Percentiles rank a stretch among this genome's conserved stretches.
phyloP scores from a whole-genome alignment of 371 early-diverging fungal species.

The Choanephora cucurbitarum region DNA sequence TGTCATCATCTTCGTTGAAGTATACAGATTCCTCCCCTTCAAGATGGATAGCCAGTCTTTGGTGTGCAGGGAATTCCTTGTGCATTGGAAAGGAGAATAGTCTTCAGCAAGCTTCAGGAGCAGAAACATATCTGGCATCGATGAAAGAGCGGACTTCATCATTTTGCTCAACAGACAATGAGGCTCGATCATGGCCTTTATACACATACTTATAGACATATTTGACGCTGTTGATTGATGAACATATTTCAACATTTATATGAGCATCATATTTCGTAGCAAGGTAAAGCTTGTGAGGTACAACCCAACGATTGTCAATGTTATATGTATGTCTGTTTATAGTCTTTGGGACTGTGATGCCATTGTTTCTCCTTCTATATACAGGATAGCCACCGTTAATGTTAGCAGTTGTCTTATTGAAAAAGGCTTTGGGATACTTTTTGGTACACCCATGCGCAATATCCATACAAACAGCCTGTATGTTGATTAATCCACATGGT shows the following conservation, averaged over 20 bases:
- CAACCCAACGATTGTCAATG: slow-evolving; percentile 29
- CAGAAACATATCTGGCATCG: slow-evolving; percentile 27
- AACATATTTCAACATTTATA: slow-evolving; percentile 43
- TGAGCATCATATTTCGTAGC: slow-evolving; percentile 30
- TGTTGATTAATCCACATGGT: slow-evolving; percentile 27
- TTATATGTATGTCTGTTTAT: too few species aligned
- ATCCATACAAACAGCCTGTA: slow-evolving; percentile 31
- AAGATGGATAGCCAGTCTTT: neutral
- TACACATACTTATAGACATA: slow-evolving; percentile 31
- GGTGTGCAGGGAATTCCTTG: slow-evolving; percentile 10
- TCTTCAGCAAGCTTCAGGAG: slow-evolving; percentile 29
- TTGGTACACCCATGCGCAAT: slow-evolving; percentile 25
- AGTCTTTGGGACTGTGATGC: too few species aligned
- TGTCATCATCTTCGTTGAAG: neutral
- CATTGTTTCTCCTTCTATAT: slow-evolving; percentile 1
- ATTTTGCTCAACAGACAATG: too few species aligned
- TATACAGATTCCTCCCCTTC: too few species aligned
- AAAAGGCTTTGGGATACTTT: slow-evolving; percentile 25
- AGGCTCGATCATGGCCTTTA: slow-evolving; percentile 26
- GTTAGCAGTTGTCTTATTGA: slow-evolving; percentile 16
- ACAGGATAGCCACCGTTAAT: neutral
- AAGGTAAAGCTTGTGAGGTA: slow-evolving; percentile 29
- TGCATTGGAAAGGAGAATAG: slow-evolving; percentile 25
- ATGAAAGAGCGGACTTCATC: too few species aligned
- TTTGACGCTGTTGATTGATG: slow-evolving; percentile 16